These are phyloP conservation scores for Schizonepeta tenuifolia DNA, from an alignment of 257 asterid species.

Conservation along the genomic window DNA sequence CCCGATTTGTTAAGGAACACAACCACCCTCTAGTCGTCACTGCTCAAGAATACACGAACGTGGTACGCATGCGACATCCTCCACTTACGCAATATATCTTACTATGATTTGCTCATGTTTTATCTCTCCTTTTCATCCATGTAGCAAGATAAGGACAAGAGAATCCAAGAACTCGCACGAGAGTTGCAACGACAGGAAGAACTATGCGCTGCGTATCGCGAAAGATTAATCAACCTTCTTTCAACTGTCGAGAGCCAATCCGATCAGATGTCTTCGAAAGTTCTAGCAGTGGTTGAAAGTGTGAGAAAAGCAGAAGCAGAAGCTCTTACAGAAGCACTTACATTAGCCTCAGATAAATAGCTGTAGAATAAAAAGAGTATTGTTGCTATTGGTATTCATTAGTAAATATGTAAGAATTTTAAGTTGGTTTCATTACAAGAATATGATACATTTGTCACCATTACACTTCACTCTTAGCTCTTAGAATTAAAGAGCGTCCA, in stretches of 20 bases:
- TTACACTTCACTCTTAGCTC: not conserved
- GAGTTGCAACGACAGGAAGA: constrained; percentile 66
- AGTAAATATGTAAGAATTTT: constrained; percentile 3
- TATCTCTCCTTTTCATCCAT: not conserved
- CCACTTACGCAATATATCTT: not conserved
- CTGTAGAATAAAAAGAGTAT: not conserved
- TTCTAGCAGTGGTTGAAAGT: constrained; percentile 52
- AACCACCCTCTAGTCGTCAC: constrained; percentile 56
- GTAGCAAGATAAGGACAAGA: constrained; percentile 63
- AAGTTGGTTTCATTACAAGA: constrained; percentile 16
- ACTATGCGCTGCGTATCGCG: constrained; percentile 52
- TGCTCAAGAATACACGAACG: constrained; percentile 31
- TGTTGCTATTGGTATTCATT: not conserved
- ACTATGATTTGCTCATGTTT: not conserved
- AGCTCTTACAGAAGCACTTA: constrained; percentile 39
- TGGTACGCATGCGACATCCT: constrained; percentile 46
- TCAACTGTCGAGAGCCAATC: constrained; percentile 49
- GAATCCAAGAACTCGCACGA: constrained; percentile 55
- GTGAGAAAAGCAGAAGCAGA: constrained; percentile 59
- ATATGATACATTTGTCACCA: not conserved
- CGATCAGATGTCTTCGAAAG: constrained; percentile 54
- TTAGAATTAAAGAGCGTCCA: too few relatives aligned
- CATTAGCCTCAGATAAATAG: constrained; percentile 19
- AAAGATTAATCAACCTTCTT: constrained; percentile 45
- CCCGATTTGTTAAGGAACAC: constrained; percentile 68